Evolutionary conservation across 2,329 filamentous ascomycete species (phyloP).

Genomic region (Ophiostoma sp.): DNA sequence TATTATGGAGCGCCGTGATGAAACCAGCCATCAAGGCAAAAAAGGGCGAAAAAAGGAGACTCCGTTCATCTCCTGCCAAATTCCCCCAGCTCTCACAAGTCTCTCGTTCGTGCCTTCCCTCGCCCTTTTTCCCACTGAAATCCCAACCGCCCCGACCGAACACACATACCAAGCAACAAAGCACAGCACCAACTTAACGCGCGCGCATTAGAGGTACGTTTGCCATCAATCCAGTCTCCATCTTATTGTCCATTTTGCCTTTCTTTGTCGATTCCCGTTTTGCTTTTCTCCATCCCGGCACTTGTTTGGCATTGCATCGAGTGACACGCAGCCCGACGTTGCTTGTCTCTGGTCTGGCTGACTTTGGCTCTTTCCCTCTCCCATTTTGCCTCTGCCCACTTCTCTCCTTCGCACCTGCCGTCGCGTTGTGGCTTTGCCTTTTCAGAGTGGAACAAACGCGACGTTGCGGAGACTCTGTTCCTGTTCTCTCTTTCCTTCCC

Average conservation of each 20-base stretch:
- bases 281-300: slow-evolving; percentile 34
- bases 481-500: slow-evolving; percentile 16
- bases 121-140: slow-evolving; percentile 27
- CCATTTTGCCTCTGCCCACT: not conserved
- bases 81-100: slow-evolving; percentile 7
- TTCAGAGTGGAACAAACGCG: slow-evolving; percentile 30
- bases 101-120: slow-evolving; percentile 26
- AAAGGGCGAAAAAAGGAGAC: not conserved
- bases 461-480: slow-evolving; percentile 13
- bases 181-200: slow-evolving; percentile 19
- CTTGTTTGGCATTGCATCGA: slow-evolving; percentile 29
- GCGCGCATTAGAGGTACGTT: slow-evolving; percentile 39
- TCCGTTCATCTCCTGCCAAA: not conserved
- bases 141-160: slow-evolving; percentile 20
- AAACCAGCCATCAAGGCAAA: slow-evolving; percentile 25
- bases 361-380: slow-evolving; percentile 22
- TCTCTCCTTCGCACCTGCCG: slow-evolving; percentile 20
- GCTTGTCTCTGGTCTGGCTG: not conserved
- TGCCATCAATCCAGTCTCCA: slow-evolving; percentile 30
- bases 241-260: not conserved
- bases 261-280: not conserved
- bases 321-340: slow-evolving; percentile 32
- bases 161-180: slow-evolving; percentile 28
- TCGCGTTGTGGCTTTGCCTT: slow-evolving; percentile 32
- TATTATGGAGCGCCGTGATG: slow-evolving; percentile 23